Percentiles rank a stretch among this genome's conserved stretches.
Conservation (phyloP, 139 green algal species). For the Desmodesmus armatus region DNA sequence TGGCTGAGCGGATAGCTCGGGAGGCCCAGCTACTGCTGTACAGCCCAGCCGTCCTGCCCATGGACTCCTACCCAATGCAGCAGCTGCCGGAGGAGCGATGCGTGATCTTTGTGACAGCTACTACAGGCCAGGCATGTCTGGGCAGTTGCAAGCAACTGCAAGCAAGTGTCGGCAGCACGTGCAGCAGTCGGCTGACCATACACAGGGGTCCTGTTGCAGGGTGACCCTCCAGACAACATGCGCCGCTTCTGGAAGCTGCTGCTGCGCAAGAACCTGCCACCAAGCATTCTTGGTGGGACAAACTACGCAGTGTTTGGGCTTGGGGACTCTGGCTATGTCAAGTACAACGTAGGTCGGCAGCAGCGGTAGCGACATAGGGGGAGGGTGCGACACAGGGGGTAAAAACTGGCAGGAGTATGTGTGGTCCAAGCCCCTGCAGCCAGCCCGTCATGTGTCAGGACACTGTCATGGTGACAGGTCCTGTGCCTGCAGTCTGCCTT, state of each 20-base stretch:
- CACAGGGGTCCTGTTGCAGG: conserved; percentile 59
- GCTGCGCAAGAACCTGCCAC: conserved; percentile 84
- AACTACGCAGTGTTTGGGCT: conserved; percentile 93
- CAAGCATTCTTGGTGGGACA: conserved; percentile 67
- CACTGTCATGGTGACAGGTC: too few species aligned
- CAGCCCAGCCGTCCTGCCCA: conserved; percentile 63
- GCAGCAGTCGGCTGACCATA: not conserved
- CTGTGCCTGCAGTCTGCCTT: too few species aligned
- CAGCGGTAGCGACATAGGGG: too few species aligned
- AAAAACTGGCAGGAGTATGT: too few species aligned
- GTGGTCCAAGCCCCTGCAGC: too few species aligned
- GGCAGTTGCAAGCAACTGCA: not conserved
- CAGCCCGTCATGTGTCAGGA: too few species aligned
- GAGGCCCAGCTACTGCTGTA: conserved; percentile 73
- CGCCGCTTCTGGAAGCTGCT: conserved; percentile 93
- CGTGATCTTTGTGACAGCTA: conserved; percentile 85
- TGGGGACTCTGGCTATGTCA: conserved; percentile 92
- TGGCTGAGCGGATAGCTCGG: conserved; percentile 86
- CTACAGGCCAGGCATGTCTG: conserved; percentile 80
- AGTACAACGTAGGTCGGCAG: conserved; percentile 93
- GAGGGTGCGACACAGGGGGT: too few species aligned
- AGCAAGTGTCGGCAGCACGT: not conserved
- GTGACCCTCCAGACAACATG: conserved; percentile 92
- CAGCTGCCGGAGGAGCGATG: conserved; percentile 68
- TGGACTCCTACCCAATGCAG: conserved; percentile 78